A percentile compares a stretch with the other conserved stretches of the same genome.
phyloP scores from a whole-genome alignment of 2,329 filamentous ascomycete genomes.

The Pestalotiopsis sp. region DNA sequence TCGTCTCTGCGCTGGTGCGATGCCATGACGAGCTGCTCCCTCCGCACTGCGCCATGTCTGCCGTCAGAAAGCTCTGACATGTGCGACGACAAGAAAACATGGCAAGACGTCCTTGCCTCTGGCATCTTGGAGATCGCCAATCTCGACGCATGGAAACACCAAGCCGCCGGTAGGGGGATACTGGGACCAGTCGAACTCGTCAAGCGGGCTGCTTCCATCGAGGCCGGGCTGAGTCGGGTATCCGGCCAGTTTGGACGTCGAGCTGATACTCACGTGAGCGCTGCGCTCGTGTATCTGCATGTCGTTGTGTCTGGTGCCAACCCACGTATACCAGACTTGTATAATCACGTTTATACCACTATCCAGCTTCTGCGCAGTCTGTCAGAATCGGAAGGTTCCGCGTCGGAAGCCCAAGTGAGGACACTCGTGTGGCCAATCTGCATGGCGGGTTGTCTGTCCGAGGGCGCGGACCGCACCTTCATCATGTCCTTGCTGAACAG shows the following conservation, averaged over 20 bases:
- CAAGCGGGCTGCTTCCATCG: not conserved
- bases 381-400: not conserved
- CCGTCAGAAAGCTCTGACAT: not conserved
- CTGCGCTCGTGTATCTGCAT: not conserved
- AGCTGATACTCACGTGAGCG: not conserved
- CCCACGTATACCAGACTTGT: not conserved
- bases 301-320: not conserved
- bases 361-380: not conserved
- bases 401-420: not conserved
- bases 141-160: not conserved
- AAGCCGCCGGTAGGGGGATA: not conserved
- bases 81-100: not conserved
- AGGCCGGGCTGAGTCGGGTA: not conserved
- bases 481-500: not conserved
- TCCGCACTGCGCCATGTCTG: not conserved
- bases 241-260: not conserved
- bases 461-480: not conserved
- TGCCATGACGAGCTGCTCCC: not conserved
- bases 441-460: not conserved
- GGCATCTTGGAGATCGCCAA: not conserved
- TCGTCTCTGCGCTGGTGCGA: not conserved
- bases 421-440: not conserved
- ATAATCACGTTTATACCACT: not conserved
- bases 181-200: not conserved
- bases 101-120: not conserved